Percentiles rank a stretch among this genome's conserved stretches.
These are phyloP conservation scores for Trichoderma arundinaceum DNA, from an alignment of 2,329 filamentous ascomycete genomes.

Conservation along the genomic window DNA sequence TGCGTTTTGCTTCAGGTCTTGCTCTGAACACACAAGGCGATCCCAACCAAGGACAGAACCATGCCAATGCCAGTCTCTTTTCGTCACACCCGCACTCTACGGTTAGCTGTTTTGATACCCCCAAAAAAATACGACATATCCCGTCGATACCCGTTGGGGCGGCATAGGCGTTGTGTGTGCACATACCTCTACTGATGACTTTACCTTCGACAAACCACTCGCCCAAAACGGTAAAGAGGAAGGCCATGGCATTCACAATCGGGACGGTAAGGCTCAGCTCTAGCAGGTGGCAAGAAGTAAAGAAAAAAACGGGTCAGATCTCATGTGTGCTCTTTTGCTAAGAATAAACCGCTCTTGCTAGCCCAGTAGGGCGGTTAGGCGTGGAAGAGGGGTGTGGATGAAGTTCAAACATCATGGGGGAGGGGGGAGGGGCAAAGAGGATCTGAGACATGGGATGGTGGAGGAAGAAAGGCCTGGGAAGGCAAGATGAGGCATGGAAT, in stretches of 20 bases:
- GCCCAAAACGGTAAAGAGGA: constrained; percentile 92
- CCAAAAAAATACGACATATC: neutral
- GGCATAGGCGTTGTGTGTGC: neutral
- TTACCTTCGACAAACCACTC: constrained; percentile 96
- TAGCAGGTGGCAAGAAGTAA: constrained; percentile 16
- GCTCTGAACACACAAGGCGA: constrained; percentile 81
- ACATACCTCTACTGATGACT: constrained; percentile 77
- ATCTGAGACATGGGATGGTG: constrained; percentile 14
- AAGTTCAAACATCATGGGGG: neutral
- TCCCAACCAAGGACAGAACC: constrained; percentile 77
- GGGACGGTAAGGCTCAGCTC: constrained; percentile 93
- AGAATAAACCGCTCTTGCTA: constrained; percentile 3
- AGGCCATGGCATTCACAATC: constrained; percentile 91
- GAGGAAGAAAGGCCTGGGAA: neutral
- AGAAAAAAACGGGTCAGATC: constrained; percentile 43
- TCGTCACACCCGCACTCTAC: neutral
- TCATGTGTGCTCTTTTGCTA: neutral
- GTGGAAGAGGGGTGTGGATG: constrained; percentile 1
- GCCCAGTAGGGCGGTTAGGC: constrained; percentile 24
- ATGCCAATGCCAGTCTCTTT: constrained; percentile 84
- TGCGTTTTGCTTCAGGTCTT: constrained; percentile 49
- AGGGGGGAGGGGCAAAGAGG: neutral
- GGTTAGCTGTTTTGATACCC: constrained; percentile 24
- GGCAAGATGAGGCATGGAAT: neutral
- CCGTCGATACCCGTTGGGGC: neutral